Conservation (phyloP, 2,329 filamentous ascomycete species). For the Fusarium pininemorale region DNA sequence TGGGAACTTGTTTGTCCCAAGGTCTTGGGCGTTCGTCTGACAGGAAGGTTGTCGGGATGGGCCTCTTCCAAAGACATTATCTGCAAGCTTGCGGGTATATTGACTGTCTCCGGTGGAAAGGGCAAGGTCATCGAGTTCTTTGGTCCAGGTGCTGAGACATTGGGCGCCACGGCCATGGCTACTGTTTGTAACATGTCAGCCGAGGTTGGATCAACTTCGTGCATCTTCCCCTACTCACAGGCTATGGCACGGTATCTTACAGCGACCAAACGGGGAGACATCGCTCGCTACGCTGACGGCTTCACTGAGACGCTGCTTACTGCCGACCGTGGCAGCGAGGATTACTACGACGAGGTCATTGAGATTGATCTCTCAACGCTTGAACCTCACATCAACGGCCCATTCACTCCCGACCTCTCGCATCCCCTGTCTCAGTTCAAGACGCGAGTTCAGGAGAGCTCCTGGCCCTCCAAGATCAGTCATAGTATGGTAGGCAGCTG, state of each 20-base stretch:
- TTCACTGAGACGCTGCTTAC: not conserved
- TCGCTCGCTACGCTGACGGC: slow-evolving; percentile 13
- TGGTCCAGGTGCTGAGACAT: slow-evolving; percentile 44
- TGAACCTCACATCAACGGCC: slow-evolving; percentile 97
- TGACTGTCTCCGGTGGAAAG: slow-evolving; percentile 48
- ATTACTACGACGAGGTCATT: slow-evolving; percentile 46
- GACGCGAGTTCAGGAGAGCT: slow-evolving; percentile 89
- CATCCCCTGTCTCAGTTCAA: slow-evolving; percentile 98
- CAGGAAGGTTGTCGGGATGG: slow-evolving; percentile 64
- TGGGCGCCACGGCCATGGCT: slow-evolving; percentile 49
- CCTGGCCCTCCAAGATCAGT: slow-evolving; percentile 91
- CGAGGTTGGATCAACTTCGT: slow-evolving; percentile 50
- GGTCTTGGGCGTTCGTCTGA: slow-evolving; percentile 90
- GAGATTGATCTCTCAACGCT: slow-evolving; percentile 70
- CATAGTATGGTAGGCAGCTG: slow-evolving; percentile 97
- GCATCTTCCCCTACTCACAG: slow-evolving; percentile 48
- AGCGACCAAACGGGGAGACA: slow-evolving; percentile 41
- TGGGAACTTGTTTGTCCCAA: slow-evolving; percentile 73
- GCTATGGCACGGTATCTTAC: slow-evolving; percentile 46
- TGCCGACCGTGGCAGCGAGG: slow-evolving; percentile 38
- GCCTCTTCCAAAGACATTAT: slow-evolving; percentile 44
- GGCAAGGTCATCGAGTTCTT: slow-evolving; percentile 50
- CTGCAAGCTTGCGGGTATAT: slow-evolving; percentile 47
- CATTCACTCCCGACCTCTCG: slow-evolving; percentile 97
- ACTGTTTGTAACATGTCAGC: slow-evolving; percentile 52